These are phyloP conservation scores for Clavulina sp. DNA, from an alignment of 768 basidiomycete species.

Conservation along the genomic window DNA sequence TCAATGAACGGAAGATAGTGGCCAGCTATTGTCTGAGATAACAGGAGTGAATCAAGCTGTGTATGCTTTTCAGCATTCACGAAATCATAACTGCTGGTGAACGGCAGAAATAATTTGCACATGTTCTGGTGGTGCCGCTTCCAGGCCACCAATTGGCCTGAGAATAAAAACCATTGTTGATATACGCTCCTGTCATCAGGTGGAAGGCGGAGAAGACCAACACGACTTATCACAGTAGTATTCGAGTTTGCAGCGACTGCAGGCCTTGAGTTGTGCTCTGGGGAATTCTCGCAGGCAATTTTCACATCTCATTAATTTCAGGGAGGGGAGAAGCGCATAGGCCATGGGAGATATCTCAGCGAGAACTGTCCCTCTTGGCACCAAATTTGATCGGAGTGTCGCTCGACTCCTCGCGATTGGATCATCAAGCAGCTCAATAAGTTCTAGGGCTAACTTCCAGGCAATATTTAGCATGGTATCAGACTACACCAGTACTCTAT, in stretches of 20 bases:
- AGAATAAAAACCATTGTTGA: not conserved
- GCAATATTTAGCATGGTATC: no score
- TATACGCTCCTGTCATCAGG: conserved; percentile 12
- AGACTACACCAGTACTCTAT: no score
- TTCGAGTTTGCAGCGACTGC: conserved; percentile 19
- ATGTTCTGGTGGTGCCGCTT: conserved; percentile 42
- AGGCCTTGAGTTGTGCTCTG: not conserved
- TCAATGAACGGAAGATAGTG: conserved; percentile 2
- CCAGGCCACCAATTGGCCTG: conserved; percentile 62
- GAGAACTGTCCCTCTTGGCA: no score
- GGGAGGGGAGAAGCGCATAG: no score
- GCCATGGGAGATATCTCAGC: no score
- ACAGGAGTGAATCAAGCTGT: conserved; percentile 38
- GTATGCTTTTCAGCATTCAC: conserved; percentile 33
- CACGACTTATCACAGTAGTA: conserved; percentile 58
- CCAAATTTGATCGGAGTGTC: no score
- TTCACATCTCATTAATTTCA: not conserved
- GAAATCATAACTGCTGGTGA: conserved; percentile 27
- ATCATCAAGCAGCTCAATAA: no score
- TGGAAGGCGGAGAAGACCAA: conserved; percentile 17
- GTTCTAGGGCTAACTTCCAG: no score
- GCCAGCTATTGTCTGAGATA: conserved; percentile 43
- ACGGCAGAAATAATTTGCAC: conserved; percentile 42
- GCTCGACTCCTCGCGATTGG: no score
- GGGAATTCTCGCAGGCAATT: not conserved